Evolutionary conservation across 495 filamentous ascomycete genomes (phyloP).

Genomic region (Penicillium bovifimosum): DNA sequence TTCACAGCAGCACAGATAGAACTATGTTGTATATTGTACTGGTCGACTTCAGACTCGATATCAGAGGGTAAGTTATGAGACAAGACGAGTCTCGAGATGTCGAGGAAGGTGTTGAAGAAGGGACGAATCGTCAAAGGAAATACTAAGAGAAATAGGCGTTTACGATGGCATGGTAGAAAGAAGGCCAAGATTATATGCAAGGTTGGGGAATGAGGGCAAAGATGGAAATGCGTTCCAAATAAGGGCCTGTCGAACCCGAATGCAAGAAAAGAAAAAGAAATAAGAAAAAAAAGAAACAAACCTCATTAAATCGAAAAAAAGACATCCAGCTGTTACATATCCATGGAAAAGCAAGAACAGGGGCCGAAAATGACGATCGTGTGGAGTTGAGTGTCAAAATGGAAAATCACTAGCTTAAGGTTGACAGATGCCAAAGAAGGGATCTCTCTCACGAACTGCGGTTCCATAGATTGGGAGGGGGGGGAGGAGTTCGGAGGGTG

Average conservation of each 20-base stretch:
- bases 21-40: not conserved
- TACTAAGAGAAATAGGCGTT: constrained; percentile 18
- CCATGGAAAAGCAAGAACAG: constrained; percentile 33
- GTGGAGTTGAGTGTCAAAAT: constrained; percentile 14
- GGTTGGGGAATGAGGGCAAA: constrained; percentile 24
- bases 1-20: constrained; percentile 2
- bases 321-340: constrained; percentile 24
- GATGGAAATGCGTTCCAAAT: constrained; percentile 22
- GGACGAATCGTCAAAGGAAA: not conserved
- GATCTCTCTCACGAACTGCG: not conserved
- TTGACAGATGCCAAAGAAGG: not conserved
- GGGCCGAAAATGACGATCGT: constrained; percentile 43
- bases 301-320: constrained; percentile 10
- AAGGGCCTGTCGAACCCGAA: constrained; percentile 12
- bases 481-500: too few relatives aligned
- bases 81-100: not conserved
- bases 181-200: constrained; percentile 28
- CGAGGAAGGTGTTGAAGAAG: not conserved
- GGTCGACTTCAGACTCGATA: too few relatives aligned
- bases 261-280: too few relatives aligned
- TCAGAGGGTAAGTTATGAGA: too few relatives aligned
- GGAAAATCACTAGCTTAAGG: not conserved
- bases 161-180: constrained; percentile 23
- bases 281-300: constrained; percentile 8
- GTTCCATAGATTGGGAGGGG: too few relatives aligned